Percentiles rank a stretch among this genome's conserved stretches.
Evolutionary conservation across 169 alveolate genomes (phyloP).

Genomic region (Cryptosporidium xiaoi): DNA sequence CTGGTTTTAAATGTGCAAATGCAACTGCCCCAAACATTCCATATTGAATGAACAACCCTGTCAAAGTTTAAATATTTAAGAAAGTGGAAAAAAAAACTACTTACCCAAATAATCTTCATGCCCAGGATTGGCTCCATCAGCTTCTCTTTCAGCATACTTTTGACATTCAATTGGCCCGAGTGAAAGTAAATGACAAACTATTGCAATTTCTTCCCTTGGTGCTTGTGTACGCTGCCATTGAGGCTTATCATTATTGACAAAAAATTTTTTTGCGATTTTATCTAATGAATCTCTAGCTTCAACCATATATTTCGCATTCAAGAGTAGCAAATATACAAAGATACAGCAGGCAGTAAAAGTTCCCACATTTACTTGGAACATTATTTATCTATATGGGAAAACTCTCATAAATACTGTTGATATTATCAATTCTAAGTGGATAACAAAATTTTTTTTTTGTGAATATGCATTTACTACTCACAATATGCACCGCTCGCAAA

Average conservation of each 20-base stretch:
- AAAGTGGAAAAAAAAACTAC: neutral
- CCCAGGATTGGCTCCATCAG: slow-evolving; percentile 71
- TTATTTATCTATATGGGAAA: slow-evolving; percentile 8
- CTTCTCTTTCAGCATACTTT: slow-evolving; percentile 55
- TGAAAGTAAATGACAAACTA: slow-evolving; percentile 69
- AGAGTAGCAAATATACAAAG: neutral
- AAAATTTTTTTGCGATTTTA: slow-evolving; percentile 46
- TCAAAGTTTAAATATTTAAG: neutral
- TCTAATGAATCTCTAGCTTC: slow-evolving; percentile 47
- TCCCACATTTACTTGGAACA: neutral
- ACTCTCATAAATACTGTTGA: neutral
- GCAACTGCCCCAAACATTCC: slow-evolving; percentile 75
- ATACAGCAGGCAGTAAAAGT: neutral
- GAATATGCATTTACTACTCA: slow-evolving; percentile 19
- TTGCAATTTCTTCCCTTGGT: slow-evolving; percentile 72
- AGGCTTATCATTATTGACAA: slow-evolving; percentile 50
- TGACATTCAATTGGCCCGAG: slow-evolving; percentile 45
- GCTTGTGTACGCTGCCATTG: slow-evolving; percentile 73
- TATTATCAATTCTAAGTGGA: neutral
- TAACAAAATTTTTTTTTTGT: neutral
- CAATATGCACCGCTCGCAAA: slow-evolving; percentile 58
- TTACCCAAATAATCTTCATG: slow-evolving; percentile 69
- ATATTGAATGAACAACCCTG: slow-evolving; percentile 59
- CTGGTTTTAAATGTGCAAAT: slow-evolving; percentile 28
- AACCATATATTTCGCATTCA: neutral